These are phyloP conservation scores for Dactylonectria macrodidyma DNA, from an alignment of 2,329 filamentous ascomycete genomes.

Conservation along the genomic window DNA sequence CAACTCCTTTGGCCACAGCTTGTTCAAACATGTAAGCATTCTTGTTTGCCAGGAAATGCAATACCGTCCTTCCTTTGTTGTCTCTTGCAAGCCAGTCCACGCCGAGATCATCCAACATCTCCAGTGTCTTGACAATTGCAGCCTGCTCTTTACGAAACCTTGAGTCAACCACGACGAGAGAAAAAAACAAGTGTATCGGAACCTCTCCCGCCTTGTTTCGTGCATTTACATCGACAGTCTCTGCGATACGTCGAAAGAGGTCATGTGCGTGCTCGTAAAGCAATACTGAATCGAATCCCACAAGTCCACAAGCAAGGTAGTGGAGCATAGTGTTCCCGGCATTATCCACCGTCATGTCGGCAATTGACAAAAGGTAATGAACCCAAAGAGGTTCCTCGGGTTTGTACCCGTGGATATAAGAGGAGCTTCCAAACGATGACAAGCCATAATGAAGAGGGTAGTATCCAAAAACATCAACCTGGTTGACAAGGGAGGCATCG, in stretches of 20 bases:
- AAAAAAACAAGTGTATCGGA: slow-evolving; percentile 27
- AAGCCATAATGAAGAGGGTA: slow-evolving; percentile 37
- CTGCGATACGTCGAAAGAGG: slow-evolving; percentile 22
- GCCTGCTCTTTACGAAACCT: too few species aligned
- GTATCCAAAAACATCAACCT: slow-evolving; percentile 34
- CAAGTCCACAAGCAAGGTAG: slow-evolving; percentile 21
- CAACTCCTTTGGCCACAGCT: slow-evolving; percentile 24
- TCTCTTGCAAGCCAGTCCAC: slow-evolving; percentile 37
- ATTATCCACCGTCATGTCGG: slow-evolving; percentile 31
- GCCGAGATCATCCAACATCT: slow-evolving; percentile 29
- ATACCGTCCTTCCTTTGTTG: slow-evolving; percentile 20
- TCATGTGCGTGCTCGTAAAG: not conserved
- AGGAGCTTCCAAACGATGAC: not conserved
- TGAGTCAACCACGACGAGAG: not conserved
- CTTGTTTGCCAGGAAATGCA: slow-evolving; percentile 29
- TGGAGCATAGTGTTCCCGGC: slow-evolving; percentile 32
- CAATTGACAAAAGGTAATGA: slow-evolving; percentile 26
- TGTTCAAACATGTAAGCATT: slow-evolving; percentile 13
- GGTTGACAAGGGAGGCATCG: slow-evolving; percentile 23
- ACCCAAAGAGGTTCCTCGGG: slow-evolving; percentile 12
- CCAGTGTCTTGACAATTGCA: not conserved
- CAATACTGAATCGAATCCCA: not conserved
- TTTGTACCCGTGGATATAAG: too few species aligned
- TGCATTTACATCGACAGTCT: slow-evolving; percentile 34
- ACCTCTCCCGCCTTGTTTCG: slow-evolving; percentile 34